These are phyloP conservation scores for Claviceps pusilla DNA, from an alignment of 2,329 filamentous ascomycete genomes.

Conservation along the genomic window DNA sequence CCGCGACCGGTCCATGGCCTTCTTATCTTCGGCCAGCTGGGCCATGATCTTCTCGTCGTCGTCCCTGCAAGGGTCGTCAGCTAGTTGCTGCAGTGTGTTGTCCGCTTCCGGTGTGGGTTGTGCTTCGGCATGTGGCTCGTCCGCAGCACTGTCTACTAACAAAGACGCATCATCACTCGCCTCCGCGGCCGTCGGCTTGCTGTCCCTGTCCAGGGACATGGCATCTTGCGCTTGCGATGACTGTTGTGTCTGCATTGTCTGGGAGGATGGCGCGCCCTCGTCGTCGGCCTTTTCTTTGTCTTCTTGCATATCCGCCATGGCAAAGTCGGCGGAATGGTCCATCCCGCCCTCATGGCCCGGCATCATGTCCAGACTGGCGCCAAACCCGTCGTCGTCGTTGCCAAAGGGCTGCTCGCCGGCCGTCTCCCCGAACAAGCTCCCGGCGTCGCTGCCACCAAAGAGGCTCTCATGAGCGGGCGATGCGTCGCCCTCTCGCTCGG, in stretches of 20 bases:
- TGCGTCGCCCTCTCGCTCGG: constrained; percentile 38
- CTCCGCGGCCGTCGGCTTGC: neutral
- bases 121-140: neutral
- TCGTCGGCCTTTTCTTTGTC: neutral
- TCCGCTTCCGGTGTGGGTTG: neutral
- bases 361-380: constrained; percentile 50
- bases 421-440: constrained; percentile 77
- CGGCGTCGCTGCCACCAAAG: constrained; percentile 64
- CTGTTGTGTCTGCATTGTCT: constrained; percentile 1
- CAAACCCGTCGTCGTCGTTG: constrained; percentile 75
- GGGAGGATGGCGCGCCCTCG: neutral
- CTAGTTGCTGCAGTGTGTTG: neutral
- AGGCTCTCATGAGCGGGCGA: constrained; percentile 64
- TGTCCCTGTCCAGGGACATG: constrained; percentile 8
- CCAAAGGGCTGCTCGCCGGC: constrained; percentile 48
- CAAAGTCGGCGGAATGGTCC: constrained; percentile 28
- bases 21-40: constrained; percentile 3
- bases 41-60: constrained; percentile 1
- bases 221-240: constrained; percentile 3
- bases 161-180: neutral
- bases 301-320: constrained; percentile 21
- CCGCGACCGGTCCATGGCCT: constrained; percentile 9
- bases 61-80: neutral
- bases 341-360: constrained; percentile 24
- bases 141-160: neutral